Percentiles rank a stretch among this genome's conserved stretches.
Evolutionary conservation across 805 yeast genomes (phyloP).

Genomic region (Myxozyma neglecta): DNA sequence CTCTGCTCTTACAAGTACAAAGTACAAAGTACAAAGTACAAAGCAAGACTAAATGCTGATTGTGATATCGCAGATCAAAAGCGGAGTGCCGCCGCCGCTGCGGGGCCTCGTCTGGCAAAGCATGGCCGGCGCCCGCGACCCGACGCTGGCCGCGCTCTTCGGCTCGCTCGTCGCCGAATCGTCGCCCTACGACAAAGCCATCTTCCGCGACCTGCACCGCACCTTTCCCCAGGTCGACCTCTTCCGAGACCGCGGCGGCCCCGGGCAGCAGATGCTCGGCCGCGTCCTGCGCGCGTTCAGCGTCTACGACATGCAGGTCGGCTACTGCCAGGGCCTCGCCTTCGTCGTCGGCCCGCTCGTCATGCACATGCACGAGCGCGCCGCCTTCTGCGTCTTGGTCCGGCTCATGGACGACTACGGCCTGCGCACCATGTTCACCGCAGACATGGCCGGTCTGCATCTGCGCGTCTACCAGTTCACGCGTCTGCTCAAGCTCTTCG

Average conservation of each 20-base stretch:
- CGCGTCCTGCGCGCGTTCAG: conserved; percentile 61
- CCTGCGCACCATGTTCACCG: conserved; percentile 53
- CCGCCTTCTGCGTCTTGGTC: conserved; percentile 53
- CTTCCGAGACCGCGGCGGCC: conserved; percentile 47
- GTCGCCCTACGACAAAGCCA: conserved; percentile 48
- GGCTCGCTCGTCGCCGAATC: conserved; percentile 45
- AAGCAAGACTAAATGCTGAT: background rate
- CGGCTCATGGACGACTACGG: conserved; percentile 61
- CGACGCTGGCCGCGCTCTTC: conserved; percentile 41
- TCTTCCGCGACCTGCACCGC: conserved; percentile 58
- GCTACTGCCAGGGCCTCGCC: conserved; percentile 67
- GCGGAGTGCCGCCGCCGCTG: conserved; percentile 42
- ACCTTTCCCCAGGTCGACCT: conserved; percentile 58
- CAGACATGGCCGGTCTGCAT: conserved; percentile 56
- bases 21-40: background rate
- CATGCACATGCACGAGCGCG: conserved; percentile 45
- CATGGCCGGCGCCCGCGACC: conserved; percentile 37
- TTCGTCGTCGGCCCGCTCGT: conserved; percentile 61
- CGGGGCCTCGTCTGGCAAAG: conserved; percentile 42
- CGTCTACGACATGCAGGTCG: conserved; percentile 63
- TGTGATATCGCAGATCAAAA: conserved; percentile 20
- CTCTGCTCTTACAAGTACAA: background rate
- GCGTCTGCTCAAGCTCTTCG: conserved; percentile 44
- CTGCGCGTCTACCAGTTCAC: conserved; percentile 56
- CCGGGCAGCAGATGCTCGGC: conserved; percentile 50